A percentile compares a stretch with the other conserved stretches of the same genome.
Evolutionary conservation across 1,139 yeast genomes (phyloP).

Genomic region (Nakaseomyces bracarensis): DNA sequence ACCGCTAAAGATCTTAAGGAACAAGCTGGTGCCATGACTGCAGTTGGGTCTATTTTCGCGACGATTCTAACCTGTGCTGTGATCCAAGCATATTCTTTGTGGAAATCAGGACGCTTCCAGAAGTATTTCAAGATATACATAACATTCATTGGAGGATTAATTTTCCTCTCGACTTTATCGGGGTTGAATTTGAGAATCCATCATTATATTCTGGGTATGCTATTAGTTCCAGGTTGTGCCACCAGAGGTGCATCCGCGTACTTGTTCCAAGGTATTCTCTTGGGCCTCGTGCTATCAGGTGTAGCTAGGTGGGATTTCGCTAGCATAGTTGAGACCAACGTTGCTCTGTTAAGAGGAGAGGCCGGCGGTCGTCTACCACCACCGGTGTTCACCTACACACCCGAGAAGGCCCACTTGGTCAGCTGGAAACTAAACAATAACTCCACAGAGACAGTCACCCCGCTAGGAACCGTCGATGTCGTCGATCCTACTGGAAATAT

Average conservation of each 20-base stretch:
- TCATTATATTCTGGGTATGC: conserved; percentile 76
- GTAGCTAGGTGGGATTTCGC: conserved; percentile 92
- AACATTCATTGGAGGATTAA: conserved; percentile 40
- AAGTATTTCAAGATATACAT: conserved; percentile 48
- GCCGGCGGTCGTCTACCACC: conserved; percentile 56
- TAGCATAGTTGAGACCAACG: conserved; percentile 71
- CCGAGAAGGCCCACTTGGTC: conserved; percentile 17
- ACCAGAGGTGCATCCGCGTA: conserved; percentile 66
- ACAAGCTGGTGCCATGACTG: conserved; percentile 70
- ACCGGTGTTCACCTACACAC: conserved; percentile 39
- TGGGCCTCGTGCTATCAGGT: conserved; percentile 79
- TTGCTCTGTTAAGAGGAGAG: conserved; percentile 62
- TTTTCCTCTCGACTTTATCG: conserved; percentile 46
- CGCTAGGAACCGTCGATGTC: no score
- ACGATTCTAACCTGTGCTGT: conserved; percentile 47
- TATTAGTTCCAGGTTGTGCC: conserved; percentile 79
- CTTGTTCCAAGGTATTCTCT: conserved; percentile 70
- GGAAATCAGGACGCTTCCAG: conserved; percentile 70
- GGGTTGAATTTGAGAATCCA: conserved; percentile 74
- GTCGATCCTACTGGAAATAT: conserved; percentile 15
- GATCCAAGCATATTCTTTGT: conserved; percentile 68
- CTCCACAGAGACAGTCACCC: conserved; percentile 8
- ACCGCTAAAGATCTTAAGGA: conserved; percentile 59
- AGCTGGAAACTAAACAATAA: conserved; percentile 20
- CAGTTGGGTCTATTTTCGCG: conserved; percentile 46